Percentiles rank a stretch among this genome's conserved stretches.
Evolutionary conservation across 2,329 filamentous ascomycete species (phyloP).

Genomic region (Metarhizium rileyi): DNA sequence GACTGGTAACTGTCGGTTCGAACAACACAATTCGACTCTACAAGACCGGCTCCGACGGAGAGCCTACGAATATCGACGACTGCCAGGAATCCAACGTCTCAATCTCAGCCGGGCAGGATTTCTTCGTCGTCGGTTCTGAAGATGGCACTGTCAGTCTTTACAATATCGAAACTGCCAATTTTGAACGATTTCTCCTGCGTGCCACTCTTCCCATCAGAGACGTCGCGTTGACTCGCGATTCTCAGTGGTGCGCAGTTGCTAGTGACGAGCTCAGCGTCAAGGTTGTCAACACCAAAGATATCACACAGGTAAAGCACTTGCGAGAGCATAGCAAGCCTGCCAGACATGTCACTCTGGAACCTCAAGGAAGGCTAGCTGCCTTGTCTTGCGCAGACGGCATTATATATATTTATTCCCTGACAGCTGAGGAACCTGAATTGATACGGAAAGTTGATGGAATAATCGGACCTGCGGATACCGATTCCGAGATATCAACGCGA

Average conservation of each 20-base stretch:
- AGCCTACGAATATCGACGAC: conserved; percentile 87
- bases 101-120: conserved; percentile 66
- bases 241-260: conserved; percentile 85
- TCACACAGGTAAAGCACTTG: conserved; percentile 63
- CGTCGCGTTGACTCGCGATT: conserved; percentile 70
- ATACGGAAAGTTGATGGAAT: conserved; percentile 78
- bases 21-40: conserved; percentile 93
- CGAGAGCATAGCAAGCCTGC: conserved; percentile 77
- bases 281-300: conserved; percentile 74
- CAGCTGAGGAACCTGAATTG: conserved; percentile 67
- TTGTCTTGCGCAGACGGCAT: conserved; percentile 83
- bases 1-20: conserved; percentile 81
- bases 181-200: conserved; percentile 75
- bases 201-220: conserved; percentile 82
- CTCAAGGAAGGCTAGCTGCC: conserved; percentile 62
- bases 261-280: conserved; percentile 93
- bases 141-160: conserved; percentile 95
- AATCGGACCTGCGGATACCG: conserved; percentile 68
- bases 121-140: conserved; percentile 83
- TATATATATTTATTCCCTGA: conserved; percentile 82
- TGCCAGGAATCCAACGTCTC: conserved; percentile 78
- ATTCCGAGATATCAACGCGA: conserved; percentile 60
- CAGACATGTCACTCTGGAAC: conserved; percentile 88
- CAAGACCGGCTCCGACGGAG: conserved; percentile 81
- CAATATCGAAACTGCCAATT: conserved; percentile 61